These are phyloP conservation scores for Thermochaetoides dissita DNA, from an alignment of 2,329 filamentous ascomycete species.

Conservation along the genomic window DNA sequence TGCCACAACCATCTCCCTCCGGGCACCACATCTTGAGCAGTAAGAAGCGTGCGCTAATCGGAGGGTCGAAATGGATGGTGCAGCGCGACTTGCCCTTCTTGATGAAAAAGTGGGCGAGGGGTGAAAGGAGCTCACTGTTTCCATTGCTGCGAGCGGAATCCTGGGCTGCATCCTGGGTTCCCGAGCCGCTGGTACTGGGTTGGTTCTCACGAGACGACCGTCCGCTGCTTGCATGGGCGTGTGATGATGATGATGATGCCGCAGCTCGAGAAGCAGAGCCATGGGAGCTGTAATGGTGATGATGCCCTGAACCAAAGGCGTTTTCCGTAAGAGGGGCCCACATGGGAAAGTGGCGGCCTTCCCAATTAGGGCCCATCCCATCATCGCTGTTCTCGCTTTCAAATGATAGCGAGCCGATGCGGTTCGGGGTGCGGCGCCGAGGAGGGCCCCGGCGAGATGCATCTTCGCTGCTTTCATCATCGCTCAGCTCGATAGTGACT, in stretches of 20 bases:
- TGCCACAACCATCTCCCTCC: constrained; percentile 40
- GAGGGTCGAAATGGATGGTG: constrained; percentile 72
- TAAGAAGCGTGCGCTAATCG: constrained; percentile 69
- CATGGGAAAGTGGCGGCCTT: too few species aligned
- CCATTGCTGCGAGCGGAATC: too few species aligned
- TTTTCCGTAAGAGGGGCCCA: too few species aligned
- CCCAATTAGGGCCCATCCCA: too few species aligned
- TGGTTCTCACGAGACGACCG: too few species aligned
- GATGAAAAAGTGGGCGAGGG: constrained; percentile 73
- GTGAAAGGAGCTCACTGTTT: constrained; percentile 51
- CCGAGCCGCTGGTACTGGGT: too few species aligned
- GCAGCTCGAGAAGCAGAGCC: too few species aligned
- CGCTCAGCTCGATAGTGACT: constrained; percentile 46
- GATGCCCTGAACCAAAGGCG: too few species aligned
- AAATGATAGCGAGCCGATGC: constrained; percentile 41
- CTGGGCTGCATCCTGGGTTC: too few species aligned
- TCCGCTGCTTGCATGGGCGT: too few species aligned
- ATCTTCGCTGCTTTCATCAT: constrained; percentile 37
- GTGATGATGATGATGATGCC: too few species aligned
- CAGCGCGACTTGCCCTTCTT: constrained; percentile 71
- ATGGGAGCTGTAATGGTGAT: too few species aligned
- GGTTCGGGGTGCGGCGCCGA: constrained; percentile 31
- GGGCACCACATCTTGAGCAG: constrained; percentile 85
- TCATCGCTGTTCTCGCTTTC: constrained; percentile 34
- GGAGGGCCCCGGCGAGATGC: constrained; percentile 9